A percentile compares a stretch with the other conserved stretches of the same genome.
Conservation (phyloP, 202 grass and related monocot genomes). For the Zizania palustris region DNA sequence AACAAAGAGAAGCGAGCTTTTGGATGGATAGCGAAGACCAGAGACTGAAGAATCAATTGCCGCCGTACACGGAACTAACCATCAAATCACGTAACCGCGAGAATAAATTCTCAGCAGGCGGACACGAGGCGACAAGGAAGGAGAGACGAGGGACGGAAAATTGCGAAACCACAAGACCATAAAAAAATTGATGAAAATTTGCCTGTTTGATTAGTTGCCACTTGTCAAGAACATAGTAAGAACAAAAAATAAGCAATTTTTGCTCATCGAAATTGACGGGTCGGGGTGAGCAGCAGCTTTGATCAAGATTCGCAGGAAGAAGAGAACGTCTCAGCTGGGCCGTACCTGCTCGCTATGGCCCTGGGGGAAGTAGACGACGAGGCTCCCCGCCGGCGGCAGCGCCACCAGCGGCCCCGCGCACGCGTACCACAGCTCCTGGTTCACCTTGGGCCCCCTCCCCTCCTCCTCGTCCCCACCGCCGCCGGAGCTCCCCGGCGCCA, state of each 20-base stretch:
- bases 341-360: slow-evolving; percentile 86
- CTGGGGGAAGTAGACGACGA: slow-evolving; percentile 88
- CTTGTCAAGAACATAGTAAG: background rate
- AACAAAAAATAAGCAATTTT: slow-evolving; percentile 22
- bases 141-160: slow-evolving; percentile 7
- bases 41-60: slow-evolving; percentile 26
- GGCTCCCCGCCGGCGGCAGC: slow-evolving; percentile 72
- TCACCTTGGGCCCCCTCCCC: slow-evolving; percentile 41
- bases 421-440: slow-evolving; percentile 82
- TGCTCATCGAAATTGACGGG: background rate
- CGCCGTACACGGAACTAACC: background rate
- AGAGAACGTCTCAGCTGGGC: too few species aligned
- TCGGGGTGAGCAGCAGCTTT: too few species aligned
- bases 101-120: slow-evolving; percentile 1
- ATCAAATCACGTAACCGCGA: background rate
- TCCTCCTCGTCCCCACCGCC: slow-evolving; percentile 20
- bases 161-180: background rate
- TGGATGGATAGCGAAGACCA: background rate
- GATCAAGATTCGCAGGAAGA: background rate
- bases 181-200: too few species aligned
- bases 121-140: slow-evolving; percentile 30
- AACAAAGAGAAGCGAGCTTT: slow-evolving; percentile 10
- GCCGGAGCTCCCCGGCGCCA: background rate
- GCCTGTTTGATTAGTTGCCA: too few species aligned
- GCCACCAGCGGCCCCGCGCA: slow-evolving; percentile 80